Percentiles rank a stretch among this genome's conserved stretches.
These are phyloP conservation scores for Endocarpon pusillum DNA, from an alignment of 495 filamentous ascomycete species.

Conservation along the genomic window DNA sequence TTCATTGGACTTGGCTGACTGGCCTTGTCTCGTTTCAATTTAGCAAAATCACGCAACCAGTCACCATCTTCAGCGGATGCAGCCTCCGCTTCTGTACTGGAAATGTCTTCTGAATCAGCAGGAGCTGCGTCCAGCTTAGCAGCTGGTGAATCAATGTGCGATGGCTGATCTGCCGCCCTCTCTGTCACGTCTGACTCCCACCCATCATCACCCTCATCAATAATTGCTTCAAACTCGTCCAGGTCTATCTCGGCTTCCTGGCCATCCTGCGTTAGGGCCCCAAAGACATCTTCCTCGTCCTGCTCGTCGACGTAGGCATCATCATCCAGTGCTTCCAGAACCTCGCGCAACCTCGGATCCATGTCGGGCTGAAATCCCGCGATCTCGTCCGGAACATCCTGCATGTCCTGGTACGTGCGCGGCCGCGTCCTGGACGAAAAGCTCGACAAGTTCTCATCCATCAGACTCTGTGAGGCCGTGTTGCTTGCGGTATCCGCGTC, in stretches of 20 bases:
- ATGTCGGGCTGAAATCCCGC: constrained; percentile 94
- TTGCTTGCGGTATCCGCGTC: constrained; percentile 17
- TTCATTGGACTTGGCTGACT: constrained; percentile 19
- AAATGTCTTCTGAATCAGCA: constrained; percentile 13
- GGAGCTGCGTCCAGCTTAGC: constrained; percentile 10
- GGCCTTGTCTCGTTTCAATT: constrained; percentile 61
- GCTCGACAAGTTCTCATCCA: too few species aligned
- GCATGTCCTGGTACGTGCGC: constrained; percentile 70
- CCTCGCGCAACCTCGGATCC: constrained; percentile 87
- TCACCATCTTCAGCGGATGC: constrained; percentile 38
- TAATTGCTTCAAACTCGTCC: constrained; percentile 46
- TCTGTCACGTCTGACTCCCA: constrained; percentile 94
- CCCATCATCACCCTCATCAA: constrained; percentile 51
- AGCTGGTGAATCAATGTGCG: too few species aligned
- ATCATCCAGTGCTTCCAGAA: constrained; percentile 86
- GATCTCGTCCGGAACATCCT: constrained; percentile 79
- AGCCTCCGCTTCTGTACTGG: constrained; percentile 25
- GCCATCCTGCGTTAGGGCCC: constrained; percentile 53
- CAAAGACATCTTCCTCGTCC: constrained; percentile 64
- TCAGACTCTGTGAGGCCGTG: constrained; percentile 19
- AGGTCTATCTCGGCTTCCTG: constrained; percentile 46
- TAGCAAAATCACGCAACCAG: constrained; percentile 80
- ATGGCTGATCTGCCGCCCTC: constrained; percentile 36
- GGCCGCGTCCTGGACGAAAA: constrained; percentile 19
- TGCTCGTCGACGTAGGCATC: constrained; percentile 86